A percentile compares a stretch with the other conserved stretches of the same genome.
These are phyloP conservation scores for Debaryomyces tyrocola DNA, from an alignment of 805 yeast species.

Conservation along the genomic window DNA sequence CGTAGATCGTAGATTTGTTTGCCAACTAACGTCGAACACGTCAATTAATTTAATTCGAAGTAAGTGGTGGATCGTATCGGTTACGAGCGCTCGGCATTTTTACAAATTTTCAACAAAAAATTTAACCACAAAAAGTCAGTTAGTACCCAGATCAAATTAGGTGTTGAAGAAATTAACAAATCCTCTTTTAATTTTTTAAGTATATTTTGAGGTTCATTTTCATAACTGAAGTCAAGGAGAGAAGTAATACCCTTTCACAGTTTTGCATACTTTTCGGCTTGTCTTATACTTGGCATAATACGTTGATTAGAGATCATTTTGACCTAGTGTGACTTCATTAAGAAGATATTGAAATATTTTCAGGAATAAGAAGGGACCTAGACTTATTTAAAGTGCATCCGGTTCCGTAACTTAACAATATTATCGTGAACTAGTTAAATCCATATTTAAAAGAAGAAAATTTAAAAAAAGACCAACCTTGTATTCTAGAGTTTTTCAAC, in stretches of 20 bases:
- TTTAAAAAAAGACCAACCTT: not conserved
- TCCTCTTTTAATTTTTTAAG: not conserved
- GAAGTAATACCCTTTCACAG: not conserved
- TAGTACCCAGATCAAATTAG: slow-evolving; percentile 2
- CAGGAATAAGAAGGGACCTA: too few relatives aligned
- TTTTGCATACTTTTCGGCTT: not conserved
- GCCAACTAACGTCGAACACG: too few relatives aligned
- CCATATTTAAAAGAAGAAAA: not conserved
- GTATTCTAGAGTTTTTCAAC: not conserved
- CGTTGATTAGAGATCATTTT: not conserved
- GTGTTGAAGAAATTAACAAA: not conserved
- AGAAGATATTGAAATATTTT: not conserved
- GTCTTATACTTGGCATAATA: not conserved
- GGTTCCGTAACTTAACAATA: too few relatives aligned
- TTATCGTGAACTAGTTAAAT: too few relatives aligned
- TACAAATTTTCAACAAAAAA: slow-evolving; percentile 4
- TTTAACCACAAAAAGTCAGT: slow-evolving; percentile 1
- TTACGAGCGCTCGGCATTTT: not conserved
- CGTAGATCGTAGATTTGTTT: too few relatives aligned
- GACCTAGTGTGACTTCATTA: not conserved
- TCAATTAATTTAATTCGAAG: too few relatives aligned
- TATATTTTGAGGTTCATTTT: not conserved
- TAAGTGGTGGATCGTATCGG: not conserved
- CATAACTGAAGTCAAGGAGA: not conserved
- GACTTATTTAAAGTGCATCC: too few relatives aligned